Evolutionary conservation across 441 rosid species (phyloP), one percentile per base, ranked within the genome.

Genomic region (Adansonia grandidieri): DNA sequence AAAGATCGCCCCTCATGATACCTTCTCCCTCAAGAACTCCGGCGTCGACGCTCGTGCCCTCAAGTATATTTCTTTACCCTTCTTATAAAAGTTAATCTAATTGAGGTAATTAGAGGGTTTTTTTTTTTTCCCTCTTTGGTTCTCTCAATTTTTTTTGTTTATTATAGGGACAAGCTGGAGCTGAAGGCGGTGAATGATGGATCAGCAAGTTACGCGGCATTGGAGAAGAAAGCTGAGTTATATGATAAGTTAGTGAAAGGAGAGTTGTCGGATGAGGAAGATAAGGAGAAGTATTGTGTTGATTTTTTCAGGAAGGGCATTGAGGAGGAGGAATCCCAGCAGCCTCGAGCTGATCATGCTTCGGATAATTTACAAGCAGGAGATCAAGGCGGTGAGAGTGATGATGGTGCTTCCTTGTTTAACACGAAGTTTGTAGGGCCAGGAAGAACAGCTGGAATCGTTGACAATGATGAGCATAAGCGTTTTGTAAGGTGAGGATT

Each of bases 211-310:
- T 94, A 92, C 44, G 97, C 96, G 0, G 98, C 98, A 44, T 82
- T 96, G 86, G 97, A 94, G 86, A 96, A 77, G 89, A 96, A 96
- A 81, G 98, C 98, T 2, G 88, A 82, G 78, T 81, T 96, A 56
- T 96, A 96, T 80, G 98, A 94, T 10, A 96, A 91, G 42, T 37
- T 37, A 37, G 88, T 79, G 22, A 90, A 84, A 54, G 97, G 98
- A 78, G 99, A 96, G 81, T 80, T 96, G 10, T 90, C 97, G 0
- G 97, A 94, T 81, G 98, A 93, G 82, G 97, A 92, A 82, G 97
- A 85, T 3, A 77, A 89, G 73, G 97, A 94, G 85, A 96, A 92
- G 85, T 92, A 94, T 66, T 90, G 98, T 85, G 99, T 94, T 45
- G 97, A 94, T 81, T 96, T 92, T 85, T 90, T 88, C 77, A 91